Conservation (phyloP, 805 yeast species). For the Blastobotrys muscicola region DNA sequence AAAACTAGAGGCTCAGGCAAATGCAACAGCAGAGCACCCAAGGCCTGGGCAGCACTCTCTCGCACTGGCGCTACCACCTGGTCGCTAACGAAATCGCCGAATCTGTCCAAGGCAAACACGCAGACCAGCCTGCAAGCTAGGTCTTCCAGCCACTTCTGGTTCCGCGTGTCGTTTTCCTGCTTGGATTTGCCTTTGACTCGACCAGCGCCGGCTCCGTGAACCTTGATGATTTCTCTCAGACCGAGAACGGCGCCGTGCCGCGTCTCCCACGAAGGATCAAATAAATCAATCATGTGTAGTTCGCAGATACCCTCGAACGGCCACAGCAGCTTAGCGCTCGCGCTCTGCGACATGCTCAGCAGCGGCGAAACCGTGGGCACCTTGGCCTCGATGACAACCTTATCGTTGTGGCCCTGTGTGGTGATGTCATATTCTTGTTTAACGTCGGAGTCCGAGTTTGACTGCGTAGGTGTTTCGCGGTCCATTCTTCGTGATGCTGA, state of each 20-base stretch:
- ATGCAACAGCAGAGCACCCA: conserved; percentile 82
- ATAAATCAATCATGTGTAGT: conserved; percentile 64
- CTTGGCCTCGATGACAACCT: conserved; percentile 75
- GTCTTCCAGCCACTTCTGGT: conserved; percentile 71
- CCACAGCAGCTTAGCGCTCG: conserved; percentile 74
- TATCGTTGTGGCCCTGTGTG: conserved; percentile 68
- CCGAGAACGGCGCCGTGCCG: conserved; percentile 96
- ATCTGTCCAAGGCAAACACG: conserved; percentile 83
- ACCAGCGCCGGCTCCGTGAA: conserved; percentile 82
- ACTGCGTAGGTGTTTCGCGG: conserved; percentile 1
- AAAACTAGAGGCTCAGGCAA: conserved; percentile 49
- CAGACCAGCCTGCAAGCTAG: conserved; percentile 77
- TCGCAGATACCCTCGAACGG: conserved; percentile 91
- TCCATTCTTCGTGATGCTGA: conserved; percentile 20
- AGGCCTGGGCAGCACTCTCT: conserved; percentile 90
- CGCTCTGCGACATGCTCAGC: conserved; percentile 53
- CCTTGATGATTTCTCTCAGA: conserved; percentile 70
- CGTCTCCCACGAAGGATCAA: conserved; percentile 84
- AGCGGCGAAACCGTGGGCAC: conserved; percentile 54
- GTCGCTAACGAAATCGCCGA: conserved; percentile 95
- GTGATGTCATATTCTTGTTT: conserved; percentile 49
- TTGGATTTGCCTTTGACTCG: conserved; percentile 54
- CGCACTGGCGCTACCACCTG: conserved; percentile 98
- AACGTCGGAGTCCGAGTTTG: conserved; percentile 15
- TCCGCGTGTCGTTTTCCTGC: conserved; percentile 56